These are phyloP conservation scores for Actinomortierella ambigua DNA, from an alignment of 371 early-diverging fungal species.

Conservation along the genomic window DNA sequence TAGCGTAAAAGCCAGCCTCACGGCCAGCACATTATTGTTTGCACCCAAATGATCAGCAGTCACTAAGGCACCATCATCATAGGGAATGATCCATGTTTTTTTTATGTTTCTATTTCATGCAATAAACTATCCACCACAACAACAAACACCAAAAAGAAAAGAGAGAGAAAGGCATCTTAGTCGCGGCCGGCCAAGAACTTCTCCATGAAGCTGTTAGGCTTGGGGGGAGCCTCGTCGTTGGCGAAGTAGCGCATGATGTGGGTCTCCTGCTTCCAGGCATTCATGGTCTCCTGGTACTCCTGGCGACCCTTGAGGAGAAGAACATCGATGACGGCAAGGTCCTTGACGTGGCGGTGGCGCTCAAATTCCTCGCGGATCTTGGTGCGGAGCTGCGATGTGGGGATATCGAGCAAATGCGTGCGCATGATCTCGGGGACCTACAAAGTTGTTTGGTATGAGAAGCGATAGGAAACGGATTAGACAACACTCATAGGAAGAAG, in stretches of 20 bases:
- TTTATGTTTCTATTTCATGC: too few species aligned
- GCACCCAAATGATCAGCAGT: too few species aligned
- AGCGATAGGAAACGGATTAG: too few species aligned
- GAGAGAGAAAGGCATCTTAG: constrained; percentile 14
- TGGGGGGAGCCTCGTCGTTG: constrained; percentile 75
- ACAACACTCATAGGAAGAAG: too few species aligned
- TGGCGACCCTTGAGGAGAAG: constrained; percentile 86
- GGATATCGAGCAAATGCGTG: constrained; percentile 80
- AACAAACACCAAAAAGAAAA: too few species aligned
- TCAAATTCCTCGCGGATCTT: constrained; percentile 95
- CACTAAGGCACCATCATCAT: too few species aligned
- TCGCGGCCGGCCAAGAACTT: constrained; percentile 84
- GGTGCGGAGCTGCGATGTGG: constrained; percentile 73
- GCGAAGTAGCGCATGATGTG: constrained; percentile 92
- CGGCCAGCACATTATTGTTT: too few species aligned
- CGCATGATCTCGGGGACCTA: constrained; percentile 85
- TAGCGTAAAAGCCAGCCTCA: too few species aligned
- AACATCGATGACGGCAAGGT: constrained; percentile 83
- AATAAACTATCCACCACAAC: too few species aligned
- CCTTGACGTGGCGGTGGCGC: constrained; percentile 81
- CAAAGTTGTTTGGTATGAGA: too few species aligned
- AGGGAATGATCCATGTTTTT: too few species aligned
- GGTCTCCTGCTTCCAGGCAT: constrained; percentile 93
- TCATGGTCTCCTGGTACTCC: constrained; percentile 93
- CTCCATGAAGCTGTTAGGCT: constrained; percentile 79